These are phyloP conservation scores for Dioscorea dumetorum DNA, from an alignment of 106 monocot species.

Conservation along the genomic window DNA sequence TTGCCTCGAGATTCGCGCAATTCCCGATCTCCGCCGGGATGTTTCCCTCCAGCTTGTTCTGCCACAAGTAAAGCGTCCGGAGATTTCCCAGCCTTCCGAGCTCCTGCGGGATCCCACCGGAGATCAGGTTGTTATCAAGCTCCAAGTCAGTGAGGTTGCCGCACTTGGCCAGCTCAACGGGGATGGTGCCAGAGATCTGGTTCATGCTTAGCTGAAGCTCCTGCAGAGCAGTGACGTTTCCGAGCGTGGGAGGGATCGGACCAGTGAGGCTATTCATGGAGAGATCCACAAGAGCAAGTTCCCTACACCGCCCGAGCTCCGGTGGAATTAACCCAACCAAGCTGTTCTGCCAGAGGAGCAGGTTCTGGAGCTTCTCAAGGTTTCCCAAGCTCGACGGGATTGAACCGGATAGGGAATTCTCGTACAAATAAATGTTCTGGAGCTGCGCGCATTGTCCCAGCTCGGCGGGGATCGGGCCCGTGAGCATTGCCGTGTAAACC, in stretches of 20 bases:
- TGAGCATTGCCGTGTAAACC: slow-evolving; percentile 78
- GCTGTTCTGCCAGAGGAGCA: slow-evolving; percentile 87
- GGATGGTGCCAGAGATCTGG: slow-evolving; percentile 70
- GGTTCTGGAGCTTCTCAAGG: slow-evolving; percentile 36
- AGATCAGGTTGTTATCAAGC: slow-evolving; percentile 83
- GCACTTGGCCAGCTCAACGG: slow-evolving; percentile 49
- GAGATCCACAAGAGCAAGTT: slow-evolving; percentile 50
- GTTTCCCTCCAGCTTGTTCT: slow-evolving; percentile 52
- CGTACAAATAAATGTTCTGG: slow-evolving; percentile 64
- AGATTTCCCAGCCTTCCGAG: slow-evolving; percentile 44
- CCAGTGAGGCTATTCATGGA: slow-evolving; percentile 77
- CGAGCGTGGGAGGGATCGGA: slow-evolving; percentile 43
- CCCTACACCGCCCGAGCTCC: slow-evolving; percentile 43
- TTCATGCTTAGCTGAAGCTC: slow-evolving; percentile 88
- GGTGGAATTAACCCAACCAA: slow-evolving; percentile 69
- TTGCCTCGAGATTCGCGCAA: slow-evolving; percentile 54
- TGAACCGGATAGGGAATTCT: slow-evolving; percentile 63
- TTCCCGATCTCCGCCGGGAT: slow-evolving; percentile 59
- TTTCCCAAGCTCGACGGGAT: slow-evolving; percentile 50
- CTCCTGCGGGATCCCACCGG: slow-evolving; percentile 59
- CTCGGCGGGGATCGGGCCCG: slow-evolving; percentile 83
- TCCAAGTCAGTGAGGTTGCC: slow-evolving; percentile 67
- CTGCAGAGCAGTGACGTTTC: slow-evolving; percentile 52
- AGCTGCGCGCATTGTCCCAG: slow-evolving; percentile 57
- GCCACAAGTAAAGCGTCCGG: slow-evolving; percentile 61